phyloP scores from a whole-genome alignment of 805 yeast genomes.

The Yamadazyma insecticola region DNA sequence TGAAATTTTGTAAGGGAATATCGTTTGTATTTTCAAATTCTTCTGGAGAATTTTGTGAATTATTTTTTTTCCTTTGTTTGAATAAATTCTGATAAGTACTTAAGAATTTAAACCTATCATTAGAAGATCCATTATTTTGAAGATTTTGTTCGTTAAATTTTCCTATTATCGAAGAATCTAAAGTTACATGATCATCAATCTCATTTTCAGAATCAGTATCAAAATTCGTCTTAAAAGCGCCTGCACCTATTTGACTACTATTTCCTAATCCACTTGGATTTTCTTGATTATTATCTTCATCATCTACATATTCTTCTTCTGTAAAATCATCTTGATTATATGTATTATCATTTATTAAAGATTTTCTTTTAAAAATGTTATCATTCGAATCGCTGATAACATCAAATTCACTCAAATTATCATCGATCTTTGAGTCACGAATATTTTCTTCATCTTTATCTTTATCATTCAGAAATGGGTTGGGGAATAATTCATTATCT shows the following conservation, averaged over 20 bases:
- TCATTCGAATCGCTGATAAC: conserved; percentile 1
- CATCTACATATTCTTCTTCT: conserved; percentile 3
- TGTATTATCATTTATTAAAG: conserved; percentile 4
- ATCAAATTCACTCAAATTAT: conserved; percentile 1
- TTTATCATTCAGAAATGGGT: conserved; percentile 5
- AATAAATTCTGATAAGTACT: conserved; percentile 17
- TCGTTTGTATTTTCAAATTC: conserved; percentile 8
- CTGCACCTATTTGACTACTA: conserved; percentile 5
- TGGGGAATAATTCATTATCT: conserved; percentile 11
- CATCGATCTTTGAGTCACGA: not conserved
- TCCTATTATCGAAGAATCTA: conserved; percentile 22
- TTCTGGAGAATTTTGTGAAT: conserved; percentile 1
- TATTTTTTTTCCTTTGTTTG: conserved; percentile 3
- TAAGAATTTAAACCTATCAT: conserved; percentile 25
- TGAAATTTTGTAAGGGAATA: conserved; percentile 13
- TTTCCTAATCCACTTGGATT: not conserved
- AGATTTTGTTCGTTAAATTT: conserved; percentile 13
- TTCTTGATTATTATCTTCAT: conserved; percentile 2
- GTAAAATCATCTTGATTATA: conserved; percentile 5
- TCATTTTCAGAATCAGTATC: conserved; percentile 17
- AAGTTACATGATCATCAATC: conserved; percentile 5
- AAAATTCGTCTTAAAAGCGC: conserved; percentile 14
- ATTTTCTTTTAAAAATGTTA: conserved; percentile 9
- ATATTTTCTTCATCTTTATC: conserved; percentile 1
- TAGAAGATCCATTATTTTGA: conserved; percentile 6